These are phyloP conservation scores for Grosmannia serpens DNA, from an alignment of 2,329 filamentous ascomycete species.

Conservation along the genomic window DNA sequence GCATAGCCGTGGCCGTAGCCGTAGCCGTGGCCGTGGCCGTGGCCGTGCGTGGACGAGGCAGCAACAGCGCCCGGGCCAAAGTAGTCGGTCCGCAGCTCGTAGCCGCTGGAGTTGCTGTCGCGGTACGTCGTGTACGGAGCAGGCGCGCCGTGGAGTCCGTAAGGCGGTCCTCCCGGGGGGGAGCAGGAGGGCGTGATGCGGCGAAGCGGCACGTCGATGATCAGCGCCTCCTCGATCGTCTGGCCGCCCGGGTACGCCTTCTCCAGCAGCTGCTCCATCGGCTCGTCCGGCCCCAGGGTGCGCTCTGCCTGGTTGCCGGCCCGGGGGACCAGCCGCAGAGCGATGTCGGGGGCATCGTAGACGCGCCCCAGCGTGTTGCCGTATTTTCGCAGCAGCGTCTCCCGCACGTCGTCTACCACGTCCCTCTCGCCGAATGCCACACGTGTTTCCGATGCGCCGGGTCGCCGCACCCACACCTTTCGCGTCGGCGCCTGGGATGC, in stretches of 20 bases:
- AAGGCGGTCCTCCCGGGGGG: constrained; percentile 32
- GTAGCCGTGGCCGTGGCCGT: not conserved
- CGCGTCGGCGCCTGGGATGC: constrained; percentile 35
- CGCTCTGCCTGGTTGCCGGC: constrained; percentile 52
- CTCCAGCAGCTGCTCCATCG: constrained; percentile 67
- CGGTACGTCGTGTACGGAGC: not conserved
- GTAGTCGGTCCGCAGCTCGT: constrained; percentile 61
- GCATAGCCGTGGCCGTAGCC: constrained; percentile 15
- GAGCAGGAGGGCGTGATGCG: constrained; percentile 66
- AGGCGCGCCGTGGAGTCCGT: not conserved
- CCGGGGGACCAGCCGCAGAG: constrained; percentile 63
- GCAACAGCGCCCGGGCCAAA: constrained; percentile 51
- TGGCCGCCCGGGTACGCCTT: constrained; percentile 79
- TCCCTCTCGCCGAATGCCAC: constrained; percentile 80
- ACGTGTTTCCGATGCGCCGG: constrained; percentile 73
- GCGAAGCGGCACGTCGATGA: constrained; percentile 74
- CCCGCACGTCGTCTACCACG: constrained; percentile 86
- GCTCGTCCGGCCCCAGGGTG: constrained; percentile 73
- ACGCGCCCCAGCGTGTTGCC: constrained; percentile 79
- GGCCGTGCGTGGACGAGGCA: not conserved
- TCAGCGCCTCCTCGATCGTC: constrained; percentile 72
- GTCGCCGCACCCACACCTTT: constrained; percentile 93
- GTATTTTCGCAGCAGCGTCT: constrained; percentile 87
- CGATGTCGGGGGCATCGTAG: constrained; percentile 85
- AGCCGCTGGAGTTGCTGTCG: not conserved